A percentile compares a stretch with the other conserved stretches of the same genome.
These are phyloP conservation scores for Zygoascus tannicola DNA, from an alignment of 805 yeast genomes.

Conservation along the genomic window DNA sequence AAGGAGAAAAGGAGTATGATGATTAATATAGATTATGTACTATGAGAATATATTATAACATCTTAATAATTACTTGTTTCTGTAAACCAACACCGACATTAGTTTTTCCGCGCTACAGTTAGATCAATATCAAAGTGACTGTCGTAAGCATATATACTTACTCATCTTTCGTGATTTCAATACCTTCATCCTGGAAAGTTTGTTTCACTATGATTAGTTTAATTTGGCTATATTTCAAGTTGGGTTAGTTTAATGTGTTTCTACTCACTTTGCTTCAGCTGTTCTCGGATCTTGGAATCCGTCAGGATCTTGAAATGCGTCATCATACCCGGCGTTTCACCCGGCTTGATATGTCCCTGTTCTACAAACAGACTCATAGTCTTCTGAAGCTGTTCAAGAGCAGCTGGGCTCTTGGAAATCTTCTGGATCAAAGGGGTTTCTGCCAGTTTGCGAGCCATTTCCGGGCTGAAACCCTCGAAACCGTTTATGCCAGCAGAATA, in stretches of 20 bases:
- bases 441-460: constrained; percentile 10
- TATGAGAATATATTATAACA: too few species aligned
- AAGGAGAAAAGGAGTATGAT: background rate
- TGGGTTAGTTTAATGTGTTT: background rate
- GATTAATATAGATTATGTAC: too few species aligned
- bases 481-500: too few species aligned
- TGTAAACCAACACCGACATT: constrained; percentile 10
- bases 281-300: constrained; percentile 21
- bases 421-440: constrained; percentile 14
- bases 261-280: constrained; percentile 18
- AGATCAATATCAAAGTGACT: background rate
- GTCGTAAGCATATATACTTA: constrained; percentile 5
- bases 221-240: background rate
- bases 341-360: constrained; percentile 28
- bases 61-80: background rate
- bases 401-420: constrained; percentile 17
- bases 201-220: constrained; percentile 8
- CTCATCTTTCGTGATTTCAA: constrained; percentile 18
- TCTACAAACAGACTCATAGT: constrained; percentile 15
- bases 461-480: constrained; percentile 3
- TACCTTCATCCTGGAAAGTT: constrained; percentile 14
- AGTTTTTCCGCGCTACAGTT: constrained; percentile 11
- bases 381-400: constrained; percentile 16
- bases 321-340: constrained; percentile 10
- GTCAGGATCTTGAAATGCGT: constrained; percentile 22